Evolutionary conservation across 2,329 filamentous ascomycete genomes (phyloP).

Genomic region (Lasiodiplodia sp.): DNA sequence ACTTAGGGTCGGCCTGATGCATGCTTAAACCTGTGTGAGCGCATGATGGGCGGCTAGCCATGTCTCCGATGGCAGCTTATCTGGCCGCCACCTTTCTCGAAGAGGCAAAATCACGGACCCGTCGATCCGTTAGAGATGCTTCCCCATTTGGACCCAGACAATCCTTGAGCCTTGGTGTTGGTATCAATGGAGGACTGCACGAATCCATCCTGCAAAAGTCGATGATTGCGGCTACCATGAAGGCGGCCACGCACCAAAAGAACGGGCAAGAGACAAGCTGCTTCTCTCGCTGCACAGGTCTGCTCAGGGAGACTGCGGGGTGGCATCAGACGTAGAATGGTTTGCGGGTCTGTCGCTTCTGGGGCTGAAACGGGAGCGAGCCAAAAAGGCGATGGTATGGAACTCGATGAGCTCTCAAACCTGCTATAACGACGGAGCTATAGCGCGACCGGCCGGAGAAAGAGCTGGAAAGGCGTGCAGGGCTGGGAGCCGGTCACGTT

Average conservation of each 20-base stretch:
- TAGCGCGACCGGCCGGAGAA: conserved; percentile 9
- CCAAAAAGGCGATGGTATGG: conserved; percentile 13
- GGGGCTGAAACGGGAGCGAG: conserved; percentile 21
- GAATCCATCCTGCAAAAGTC: too few species aligned
- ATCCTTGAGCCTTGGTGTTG: background rate
- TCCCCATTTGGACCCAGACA: background rate
- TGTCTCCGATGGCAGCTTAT: conserved; percentile 13
- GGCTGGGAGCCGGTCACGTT: background rate
- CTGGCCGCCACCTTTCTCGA: conserved; percentile 1
- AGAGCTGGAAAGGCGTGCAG: background rate
- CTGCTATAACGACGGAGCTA: conserved; percentile 3
- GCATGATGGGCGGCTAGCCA: conserved; percentile 22
- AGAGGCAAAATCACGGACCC: conserved; percentile 15
- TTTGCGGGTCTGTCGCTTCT: conserved; percentile 20
- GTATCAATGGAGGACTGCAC: background rate
- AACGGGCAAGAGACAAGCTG: background rate
- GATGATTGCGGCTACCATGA: too few species aligned
- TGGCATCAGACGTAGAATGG: conserved; percentile 21
- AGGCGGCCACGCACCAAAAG: background rate
- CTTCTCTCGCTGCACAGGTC: background rate
- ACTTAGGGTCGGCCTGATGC: conserved; percentile 13
- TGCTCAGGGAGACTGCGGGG: conserved; percentile 6
- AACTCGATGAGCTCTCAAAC: conserved; percentile 16
- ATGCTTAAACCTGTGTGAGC: background rate
- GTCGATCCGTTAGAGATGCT: conserved; percentile 13